Evolutionary conservation across 1,284 basidiomycete species (phyloP), one percentile per base, ranked within the genome.

Genomic region (Agaricales sp.): DNA sequence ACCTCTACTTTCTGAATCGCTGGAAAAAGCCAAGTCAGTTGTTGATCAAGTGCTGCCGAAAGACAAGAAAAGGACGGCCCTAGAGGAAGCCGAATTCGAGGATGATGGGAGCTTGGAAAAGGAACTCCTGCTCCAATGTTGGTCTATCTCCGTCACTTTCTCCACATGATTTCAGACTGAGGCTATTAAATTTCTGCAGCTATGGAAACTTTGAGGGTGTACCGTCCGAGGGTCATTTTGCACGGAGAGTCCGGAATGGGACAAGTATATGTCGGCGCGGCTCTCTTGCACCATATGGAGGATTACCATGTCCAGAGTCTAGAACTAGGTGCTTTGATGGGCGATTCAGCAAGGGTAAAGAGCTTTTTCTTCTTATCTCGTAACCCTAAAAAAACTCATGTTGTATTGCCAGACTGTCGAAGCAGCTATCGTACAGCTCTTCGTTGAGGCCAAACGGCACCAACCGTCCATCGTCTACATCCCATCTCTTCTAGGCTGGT

Each of bases 381-480:
- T n/a, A n/a, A n/a, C 48, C 21, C n/a, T n/a, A n/a, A n/a, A n/a
- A n/a, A n/a, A n/a, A n/a, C n/a, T n/a, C n/a, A n/a, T n/a, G 12
- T 11, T 37, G 30, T 11, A 37, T 12, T 37, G 12, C n/a, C 54
- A 93, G 88, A 92, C 92, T 2, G 71, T 84, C 2, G 96, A 99
- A 67, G 89, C 95, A 1, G 84, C 89, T 2, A 84, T 97, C 50
- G 91, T 98, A 1, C 95, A 98, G 58, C 75, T 97, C n/a, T 98
- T 99, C 59, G 79, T 94, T 16, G 96, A 99, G 64, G 96, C 96
- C 0, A 98, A 97, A 63, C 82, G 96, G 23, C 92, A 97, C 62
- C 94, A 97, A 59, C 96, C 96, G 0, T 94, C 92, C 0, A 84
- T 99, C 39, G 77, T 99, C 46, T 99, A 93, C 65, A 92, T 99